Conservation (phyloP, 208 protist species). For the Leishmania major region DNA sequence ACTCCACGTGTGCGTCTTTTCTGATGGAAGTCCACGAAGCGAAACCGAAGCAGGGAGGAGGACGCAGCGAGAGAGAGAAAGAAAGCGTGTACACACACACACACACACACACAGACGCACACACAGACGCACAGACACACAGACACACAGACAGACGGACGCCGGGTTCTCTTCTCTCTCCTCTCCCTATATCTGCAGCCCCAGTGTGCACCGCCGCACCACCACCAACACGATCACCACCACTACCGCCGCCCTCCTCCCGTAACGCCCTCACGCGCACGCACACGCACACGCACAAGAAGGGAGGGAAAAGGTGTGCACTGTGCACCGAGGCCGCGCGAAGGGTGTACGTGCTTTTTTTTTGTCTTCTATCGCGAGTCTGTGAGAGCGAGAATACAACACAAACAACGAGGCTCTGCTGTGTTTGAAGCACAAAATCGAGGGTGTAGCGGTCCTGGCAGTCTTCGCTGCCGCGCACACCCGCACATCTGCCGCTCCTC, state of each 20-base stretch:
- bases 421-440: background rate
- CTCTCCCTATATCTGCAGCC: background rate
- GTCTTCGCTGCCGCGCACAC: background rate
- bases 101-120: background rate
- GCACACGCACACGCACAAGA: background rate
- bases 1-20: background rate
- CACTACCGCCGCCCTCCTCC: too few species aligned
- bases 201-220: background rate
- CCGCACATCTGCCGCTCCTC: background rate
- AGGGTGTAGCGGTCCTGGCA: background rate
- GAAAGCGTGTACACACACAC: background rate
- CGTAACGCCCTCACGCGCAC: background rate
- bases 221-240: background rate
- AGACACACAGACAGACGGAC: background rate
- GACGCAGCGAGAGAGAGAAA: background rate
- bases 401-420: too few species aligned
- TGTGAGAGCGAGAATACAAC: too few species aligned
- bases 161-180: background rate
- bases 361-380: too few species aligned
- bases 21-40: background rate
- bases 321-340: too few species aligned
- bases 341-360: too few species aligned
- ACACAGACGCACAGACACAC: too few species aligned
- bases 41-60: background rate
- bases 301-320: too few species aligned